Percentiles rank a stretch among this genome's conserved stretches.
These are phyloP conservation scores for Suhomyces wounanorum DNA, from an alignment of 1,139 yeast genomes.

Conservation along the genomic window DNA sequence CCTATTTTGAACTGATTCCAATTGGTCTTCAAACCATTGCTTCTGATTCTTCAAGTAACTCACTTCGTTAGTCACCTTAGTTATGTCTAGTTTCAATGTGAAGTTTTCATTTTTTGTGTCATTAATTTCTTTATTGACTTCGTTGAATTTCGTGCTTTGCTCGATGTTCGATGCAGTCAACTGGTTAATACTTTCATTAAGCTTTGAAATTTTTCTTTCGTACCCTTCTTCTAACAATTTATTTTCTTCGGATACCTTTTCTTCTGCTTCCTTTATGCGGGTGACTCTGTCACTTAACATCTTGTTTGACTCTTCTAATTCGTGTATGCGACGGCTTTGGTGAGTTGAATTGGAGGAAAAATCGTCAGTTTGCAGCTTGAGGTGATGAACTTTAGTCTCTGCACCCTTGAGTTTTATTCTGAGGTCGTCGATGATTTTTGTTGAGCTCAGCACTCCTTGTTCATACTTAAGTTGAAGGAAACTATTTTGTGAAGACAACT, in stretches of 20 bases:
- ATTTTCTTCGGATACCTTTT: slow-evolving; percentile 30
- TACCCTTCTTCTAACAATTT: slow-evolving; percentile 33
- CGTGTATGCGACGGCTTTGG: slow-evolving; percentile 12
- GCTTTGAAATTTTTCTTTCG: slow-evolving; percentile 46
- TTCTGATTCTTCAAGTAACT: slow-evolving; percentile 39
- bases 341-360: slow-evolving; percentile 1
- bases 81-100: slow-evolving; percentile 43
- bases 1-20: slow-evolving; percentile 38
- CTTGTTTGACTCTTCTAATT: slow-evolving; percentile 15
- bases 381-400: slow-evolving; percentile 14
- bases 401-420: slow-evolving; percentile 15
- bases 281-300: slow-evolving; percentile 14
- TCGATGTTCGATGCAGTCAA: slow-evolving; percentile 54
- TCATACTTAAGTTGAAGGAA: slow-evolving; percentile 56
- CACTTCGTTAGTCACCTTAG: slow-evolving; percentile 41
- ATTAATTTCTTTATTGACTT: slow-evolving; percentile 40
- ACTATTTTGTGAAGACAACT: slow-evolving; percentile 52
- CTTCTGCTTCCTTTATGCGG: slow-evolving; percentile 25
- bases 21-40: slow-evolving; percentile 53
- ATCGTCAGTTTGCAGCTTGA: slow-evolving; percentile 14
- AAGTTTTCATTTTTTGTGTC: slow-evolving; percentile 40
- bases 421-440: slow-evolving; percentile 17
- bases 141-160: slow-evolving; percentile 40
- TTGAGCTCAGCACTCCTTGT: slow-evolving; percentile 43
- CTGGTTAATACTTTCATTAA: slow-evolving; percentile 53